Conservation (phyloP, 176 grass and related monocot genomes). For the Juncus effusus region DNA sequence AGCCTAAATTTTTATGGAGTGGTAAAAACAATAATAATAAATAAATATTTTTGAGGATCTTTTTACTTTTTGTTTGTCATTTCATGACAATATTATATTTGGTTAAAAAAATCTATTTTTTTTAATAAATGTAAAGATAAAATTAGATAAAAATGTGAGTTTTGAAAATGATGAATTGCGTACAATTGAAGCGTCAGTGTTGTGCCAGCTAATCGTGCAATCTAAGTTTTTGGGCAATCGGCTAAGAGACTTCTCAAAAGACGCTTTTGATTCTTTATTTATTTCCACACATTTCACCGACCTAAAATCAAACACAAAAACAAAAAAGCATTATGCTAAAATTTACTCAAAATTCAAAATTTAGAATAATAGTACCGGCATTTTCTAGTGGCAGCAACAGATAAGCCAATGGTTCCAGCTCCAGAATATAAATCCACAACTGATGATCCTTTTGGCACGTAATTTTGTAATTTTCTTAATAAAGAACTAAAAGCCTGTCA, state of each 20-base stretch:
- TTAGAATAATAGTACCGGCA: constrained; percentile 41
- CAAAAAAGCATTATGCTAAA: neutral
- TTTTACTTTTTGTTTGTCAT: no score
- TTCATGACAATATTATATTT: no score
- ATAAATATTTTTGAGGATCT: no score
- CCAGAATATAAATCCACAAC: constrained; percentile 96
- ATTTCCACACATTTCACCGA: constrained; percentile 98
- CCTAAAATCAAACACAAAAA: constrained; percentile 39
- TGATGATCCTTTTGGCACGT: constrained; percentile 83
- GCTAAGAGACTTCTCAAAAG: constrained; percentile 83
- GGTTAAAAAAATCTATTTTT: no score
- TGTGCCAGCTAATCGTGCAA: constrained; percentile 89
- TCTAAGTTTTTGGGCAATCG: constrained; percentile 64
- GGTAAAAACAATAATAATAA: no score
- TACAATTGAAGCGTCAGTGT: constrained; percentile 91
- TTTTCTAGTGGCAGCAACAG: constrained; percentile 74
- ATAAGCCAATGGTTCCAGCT: constrained; percentile 84
- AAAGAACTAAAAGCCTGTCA: constrained; percentile 80
- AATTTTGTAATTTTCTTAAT: constrained; percentile 79
- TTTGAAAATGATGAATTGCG: constrained; percentile 10
- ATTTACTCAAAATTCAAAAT: neutral
- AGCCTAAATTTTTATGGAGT: no score
- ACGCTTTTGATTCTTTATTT: constrained; percentile 84
- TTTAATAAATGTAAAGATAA: no score
- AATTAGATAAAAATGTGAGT: no score